Percentiles rank a stretch among this genome's conserved stretches.
Conservation (phyloP, 2,329 filamentous ascomycete genomes). For the Xylariales sp. region DNA sequence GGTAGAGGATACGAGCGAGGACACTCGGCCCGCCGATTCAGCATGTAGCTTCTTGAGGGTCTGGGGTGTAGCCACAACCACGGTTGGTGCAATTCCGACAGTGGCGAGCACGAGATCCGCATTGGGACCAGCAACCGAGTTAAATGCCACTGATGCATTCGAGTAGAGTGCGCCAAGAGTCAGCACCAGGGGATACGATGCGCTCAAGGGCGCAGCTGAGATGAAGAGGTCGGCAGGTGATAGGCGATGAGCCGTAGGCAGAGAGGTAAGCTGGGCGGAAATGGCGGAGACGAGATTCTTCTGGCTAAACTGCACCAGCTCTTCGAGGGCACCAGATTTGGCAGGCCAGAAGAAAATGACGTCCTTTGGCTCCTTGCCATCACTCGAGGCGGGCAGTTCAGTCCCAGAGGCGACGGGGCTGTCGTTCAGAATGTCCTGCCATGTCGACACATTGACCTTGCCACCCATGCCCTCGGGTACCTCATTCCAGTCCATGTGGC, state of each 20-base stretch:
- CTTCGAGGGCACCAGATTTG: slow-evolving; percentile 46
- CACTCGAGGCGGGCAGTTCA: slow-evolving; percentile 61
- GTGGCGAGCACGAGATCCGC: slow-evolving; percentile 71
- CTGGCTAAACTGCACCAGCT: slow-evolving; percentile 80
- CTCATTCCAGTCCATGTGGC: slow-evolving; percentile 94
- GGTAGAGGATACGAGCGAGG: slow-evolving; percentile 59
- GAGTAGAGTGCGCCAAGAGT: slow-evolving; percentile 80
- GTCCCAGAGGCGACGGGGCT: slow-evolving; percentile 51
- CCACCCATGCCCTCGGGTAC: slow-evolving; percentile 73
- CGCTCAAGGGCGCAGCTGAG: slow-evolving; percentile 74
- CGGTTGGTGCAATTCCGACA: slow-evolving; percentile 71
- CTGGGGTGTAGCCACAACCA: slow-evolving; percentile 73
- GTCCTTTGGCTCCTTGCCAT: slow-evolving; percentile 47
- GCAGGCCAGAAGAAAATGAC: slow-evolving; percentile 65
- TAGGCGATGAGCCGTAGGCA: slow-evolving; percentile 73
- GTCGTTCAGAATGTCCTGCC: slow-evolving; percentile 84
- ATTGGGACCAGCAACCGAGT: slow-evolving; percentile 73
- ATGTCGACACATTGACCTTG: slow-evolving; percentile 78
- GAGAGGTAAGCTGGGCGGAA: slow-evolving; percentile 68
- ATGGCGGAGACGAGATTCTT: slow-evolving; percentile 84
- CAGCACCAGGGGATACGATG: slow-evolving; percentile 73
- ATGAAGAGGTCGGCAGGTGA: slow-evolving; percentile 75
- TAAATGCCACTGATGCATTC: slow-evolving; percentile 82
- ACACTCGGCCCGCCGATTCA: slow-evolving; percentile 54
- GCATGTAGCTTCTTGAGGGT: slow-evolving; percentile 66